Evolutionary conservation across 2,329 filamentous ascomycete species (phyloP).

Genomic region (Neonectria neomacrospora): DNA sequence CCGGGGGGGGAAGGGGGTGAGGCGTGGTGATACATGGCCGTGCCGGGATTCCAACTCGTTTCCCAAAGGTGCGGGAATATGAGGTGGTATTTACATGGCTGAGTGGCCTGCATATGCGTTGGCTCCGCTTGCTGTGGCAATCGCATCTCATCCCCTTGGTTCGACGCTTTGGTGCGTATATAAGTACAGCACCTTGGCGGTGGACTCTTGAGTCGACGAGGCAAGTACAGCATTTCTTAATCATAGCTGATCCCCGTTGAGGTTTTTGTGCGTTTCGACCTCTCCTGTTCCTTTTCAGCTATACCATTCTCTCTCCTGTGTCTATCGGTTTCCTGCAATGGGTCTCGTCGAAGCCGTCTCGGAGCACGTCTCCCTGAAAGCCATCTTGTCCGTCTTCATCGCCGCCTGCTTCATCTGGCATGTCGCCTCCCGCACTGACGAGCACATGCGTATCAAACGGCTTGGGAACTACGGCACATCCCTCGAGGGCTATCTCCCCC

Average conservation of each 20-base stretch:
- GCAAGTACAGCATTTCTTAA: background rate
- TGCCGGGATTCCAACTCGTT: background rate
- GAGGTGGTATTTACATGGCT: conserved; percentile 6
- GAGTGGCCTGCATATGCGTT: background rate
- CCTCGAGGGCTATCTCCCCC: conserved; percentile 54
- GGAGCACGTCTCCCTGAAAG: conserved; percentile 56
- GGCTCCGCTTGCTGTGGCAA: background rate
- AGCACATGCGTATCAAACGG: conserved; percentile 57
- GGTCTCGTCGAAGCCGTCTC: conserved; percentile 62
- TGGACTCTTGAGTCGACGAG: background rate
- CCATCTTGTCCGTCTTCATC: conserved; percentile 51
- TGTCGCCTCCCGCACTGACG: conserved; percentile 52
- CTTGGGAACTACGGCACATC: conserved; percentile 57
- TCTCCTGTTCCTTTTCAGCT: background rate
- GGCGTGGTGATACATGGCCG: background rate
- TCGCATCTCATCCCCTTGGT: background rate
- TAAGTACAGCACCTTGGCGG: background rate
- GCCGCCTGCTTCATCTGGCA: conserved; percentile 53
- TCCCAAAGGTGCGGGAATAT: background rate
- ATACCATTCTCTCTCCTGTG: background rate
- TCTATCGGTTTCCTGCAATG: conserved; percentile 49
- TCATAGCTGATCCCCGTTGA: background rate
- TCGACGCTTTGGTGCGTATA: background rate
- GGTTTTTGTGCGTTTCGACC: background rate
- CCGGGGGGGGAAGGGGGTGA: background rate